phyloP scores from a whole-genome alignment of 345 rosid genomes.

The Dipteronia dyeriana region DNA sequence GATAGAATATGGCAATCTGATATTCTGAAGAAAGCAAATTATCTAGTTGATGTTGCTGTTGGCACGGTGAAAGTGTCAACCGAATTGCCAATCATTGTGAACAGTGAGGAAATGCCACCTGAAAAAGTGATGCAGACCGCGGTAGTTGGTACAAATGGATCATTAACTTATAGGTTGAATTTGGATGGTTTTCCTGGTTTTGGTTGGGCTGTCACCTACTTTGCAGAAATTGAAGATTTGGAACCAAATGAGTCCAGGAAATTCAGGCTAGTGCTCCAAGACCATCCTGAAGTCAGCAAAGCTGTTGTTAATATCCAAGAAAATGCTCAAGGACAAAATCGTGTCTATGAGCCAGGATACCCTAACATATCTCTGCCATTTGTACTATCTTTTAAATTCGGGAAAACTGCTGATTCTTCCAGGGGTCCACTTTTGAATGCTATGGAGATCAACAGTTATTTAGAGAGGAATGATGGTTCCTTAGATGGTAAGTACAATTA shows the following conservation, averaged over 20 bases:
- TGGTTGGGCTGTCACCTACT: constrained; percentile 89
- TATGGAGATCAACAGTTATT: constrained; percentile 78
- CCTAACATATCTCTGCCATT: constrained; percentile 77
- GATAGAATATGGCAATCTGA: constrained; percentile 99
- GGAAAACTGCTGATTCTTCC: constrained; percentile 78
- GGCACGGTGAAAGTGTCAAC: constrained; percentile 86
- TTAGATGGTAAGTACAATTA: constrained; percentile 60
- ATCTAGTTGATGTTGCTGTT: constrained; percentile 90
- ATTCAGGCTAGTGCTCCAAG: constrained; percentile 80
- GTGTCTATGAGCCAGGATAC: constrained; percentile 86
- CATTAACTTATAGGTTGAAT: constrained; percentile 80
- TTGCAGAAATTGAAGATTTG: constrained; percentile 92
- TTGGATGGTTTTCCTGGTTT: constrained; percentile 90
- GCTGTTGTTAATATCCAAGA: constrained; percentile 83
- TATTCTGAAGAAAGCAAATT: constrained; percentile 72
- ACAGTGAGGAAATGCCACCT: constrained; percentile 63
- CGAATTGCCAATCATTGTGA: constrained; percentile 46
- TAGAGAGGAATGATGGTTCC: constrained; percentile 75
- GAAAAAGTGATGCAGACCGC: constrained; percentile 98
- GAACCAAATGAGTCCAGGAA: constrained; percentile 70
- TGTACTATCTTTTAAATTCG: constrained; percentile 77
- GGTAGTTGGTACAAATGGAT: constrained; percentile 94
- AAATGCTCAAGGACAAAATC: constrained; percentile 78
- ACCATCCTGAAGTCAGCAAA: constrained; percentile 70
- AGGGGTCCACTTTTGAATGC: constrained; percentile 96